Evolutionary conservation across 345 rosid species (phyloP).

Genomic region (Leavenworthia alabamica): DNA sequence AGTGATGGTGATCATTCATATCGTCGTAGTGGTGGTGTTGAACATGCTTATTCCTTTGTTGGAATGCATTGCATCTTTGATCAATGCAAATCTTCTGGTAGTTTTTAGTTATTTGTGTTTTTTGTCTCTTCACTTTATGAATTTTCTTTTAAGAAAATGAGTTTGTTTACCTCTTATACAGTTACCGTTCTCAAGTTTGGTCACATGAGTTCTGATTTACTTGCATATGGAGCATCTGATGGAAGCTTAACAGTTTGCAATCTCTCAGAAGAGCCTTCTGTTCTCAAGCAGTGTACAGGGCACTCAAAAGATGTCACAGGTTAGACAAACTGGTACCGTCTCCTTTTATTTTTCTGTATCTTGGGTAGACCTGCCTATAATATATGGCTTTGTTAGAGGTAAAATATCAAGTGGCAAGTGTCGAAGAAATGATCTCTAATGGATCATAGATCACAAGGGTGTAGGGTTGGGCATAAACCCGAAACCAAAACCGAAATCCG

Average conservation of each 20-base stretch:
- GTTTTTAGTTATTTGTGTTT: not conserved
- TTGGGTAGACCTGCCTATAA: slow-evolving; percentile 19
- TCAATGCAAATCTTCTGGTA: slow-evolving; percentile 95
- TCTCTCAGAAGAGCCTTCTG: slow-evolving; percentile 70
- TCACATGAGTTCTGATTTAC: slow-evolving; percentile 85
- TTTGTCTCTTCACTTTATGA: not conserved
- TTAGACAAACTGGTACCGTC: slow-evolving; percentile 71
- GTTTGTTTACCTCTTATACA: slow-evolving; percentile 35
- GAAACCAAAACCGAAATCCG: too few relatives aligned
- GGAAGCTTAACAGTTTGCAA: slow-evolving; percentile 80
- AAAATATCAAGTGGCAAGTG: not conserved
- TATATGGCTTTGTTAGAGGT: not conserved
- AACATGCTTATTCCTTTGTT: slow-evolving; percentile 85
- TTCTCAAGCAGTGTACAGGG: slow-evolving; percentile 54
- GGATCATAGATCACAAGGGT: too few relatives aligned
- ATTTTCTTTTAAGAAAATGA: not conserved
- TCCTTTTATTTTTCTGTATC: slow-evolving; percentile 36
- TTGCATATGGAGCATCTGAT: slow-evolving; percentile 95
- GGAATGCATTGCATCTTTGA: slow-evolving; percentile 99
- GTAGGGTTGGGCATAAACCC: too few relatives aligned
- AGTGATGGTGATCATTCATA: slow-evolving; percentile 63
- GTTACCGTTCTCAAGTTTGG: slow-evolving; percentile 97
- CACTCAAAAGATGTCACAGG: slow-evolving; percentile 99
- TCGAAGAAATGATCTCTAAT: not conserved
- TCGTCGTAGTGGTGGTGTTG: slow-evolving; percentile 49